Evolutionary conservation across 176 grass and related monocot genomes (phyloP).

Genomic region (Bothriochloa decipiens): DNA sequence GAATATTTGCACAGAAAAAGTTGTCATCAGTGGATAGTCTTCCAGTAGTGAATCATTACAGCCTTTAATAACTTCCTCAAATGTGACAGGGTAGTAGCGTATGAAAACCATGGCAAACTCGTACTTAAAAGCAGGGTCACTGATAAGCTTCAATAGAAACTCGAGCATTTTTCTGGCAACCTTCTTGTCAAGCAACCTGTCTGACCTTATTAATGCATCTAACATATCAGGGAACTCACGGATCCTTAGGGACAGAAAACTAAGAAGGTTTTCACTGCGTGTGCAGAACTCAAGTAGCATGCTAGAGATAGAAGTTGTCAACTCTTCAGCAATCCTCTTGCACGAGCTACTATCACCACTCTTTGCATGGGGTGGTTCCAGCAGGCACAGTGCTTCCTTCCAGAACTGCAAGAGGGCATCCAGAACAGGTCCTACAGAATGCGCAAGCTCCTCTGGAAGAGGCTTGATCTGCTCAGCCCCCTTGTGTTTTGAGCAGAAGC

Average conservation of each 20-base stretch:
- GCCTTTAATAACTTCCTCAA: slow-evolving; percentile 70
- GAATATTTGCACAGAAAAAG: slow-evolving; percentile 97
- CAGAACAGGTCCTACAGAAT: slow-evolving; percentile 71
- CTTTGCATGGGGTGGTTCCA: slow-evolving; percentile 34
- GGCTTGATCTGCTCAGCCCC: slow-evolving; percentile 89
- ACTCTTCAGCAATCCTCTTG: slow-evolving; percentile 51
- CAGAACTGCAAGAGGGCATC: slow-evolving; percentile 73
- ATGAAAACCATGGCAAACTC: slow-evolving; percentile 87
- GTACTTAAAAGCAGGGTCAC: slow-evolving; percentile 87
- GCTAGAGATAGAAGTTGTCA: slow-evolving; percentile 61
- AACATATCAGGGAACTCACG: slow-evolving; percentile 59
- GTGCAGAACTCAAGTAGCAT: slow-evolving; percentile 86
- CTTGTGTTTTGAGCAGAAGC: slow-evolving; percentile 91
- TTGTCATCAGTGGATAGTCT: slow-evolving; percentile 64
- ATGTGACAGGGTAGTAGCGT: slow-evolving; percentile 68
- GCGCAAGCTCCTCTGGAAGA: slow-evolving; percentile 61
- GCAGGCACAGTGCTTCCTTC: slow-evolving; percentile 63
- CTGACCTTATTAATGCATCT: slow-evolving; percentile 60
- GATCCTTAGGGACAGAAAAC: slow-evolving; percentile 76
- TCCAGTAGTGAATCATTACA: slow-evolving; percentile 53
- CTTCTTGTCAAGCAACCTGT: slow-evolving; percentile 74
- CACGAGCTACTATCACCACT: slow-evolving; percentile 6
- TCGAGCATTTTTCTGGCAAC: slow-evolving; percentile 85
- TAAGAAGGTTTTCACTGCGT: slow-evolving; percentile 82
- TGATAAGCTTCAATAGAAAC: slow-evolving; percentile 86